phyloP scores from a whole-genome alignment of 2,329 filamentous ascomycete genomes.

The Penicillium sclerotiorum region DNA sequence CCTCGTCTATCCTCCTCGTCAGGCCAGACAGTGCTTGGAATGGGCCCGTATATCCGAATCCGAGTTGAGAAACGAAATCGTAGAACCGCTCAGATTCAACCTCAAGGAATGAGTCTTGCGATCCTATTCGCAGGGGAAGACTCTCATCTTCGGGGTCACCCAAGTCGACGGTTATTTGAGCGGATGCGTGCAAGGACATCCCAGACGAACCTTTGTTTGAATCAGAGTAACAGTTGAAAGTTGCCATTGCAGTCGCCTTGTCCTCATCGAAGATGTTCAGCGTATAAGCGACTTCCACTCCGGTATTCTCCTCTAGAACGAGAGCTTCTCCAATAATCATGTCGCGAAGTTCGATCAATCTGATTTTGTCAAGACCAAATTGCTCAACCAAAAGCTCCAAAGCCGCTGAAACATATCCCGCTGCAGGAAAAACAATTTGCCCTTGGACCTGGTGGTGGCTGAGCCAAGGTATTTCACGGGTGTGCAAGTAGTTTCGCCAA shows the following conservation, averaged over 20 bases:
- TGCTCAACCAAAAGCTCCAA: slow-evolving; percentile 25
- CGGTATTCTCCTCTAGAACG: slow-evolving; percentile 26
- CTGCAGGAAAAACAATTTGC: slow-evolving; percentile 34
- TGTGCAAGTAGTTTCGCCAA: slow-evolving; percentile 36
- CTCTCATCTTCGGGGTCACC: slow-evolving; percentile 10
- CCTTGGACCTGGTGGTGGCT: slow-evolving; percentile 36
- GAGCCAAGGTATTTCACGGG: slow-evolving; percentile 38
- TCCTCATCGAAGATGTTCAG: slow-evolving; percentile 16
- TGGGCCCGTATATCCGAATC: slow-evolving; percentile 29
- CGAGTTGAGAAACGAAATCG: slow-evolving; percentile 23
- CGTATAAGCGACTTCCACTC: slow-evolving; percentile 24
- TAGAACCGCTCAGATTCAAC: slow-evolving; percentile 31
- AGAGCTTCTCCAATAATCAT: slow-evolving; percentile 28
- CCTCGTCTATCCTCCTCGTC: slow-evolving; percentile 23
- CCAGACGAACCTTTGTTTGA: slow-evolving; percentile 17
- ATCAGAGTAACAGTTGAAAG: slow-evolving; percentile 24
- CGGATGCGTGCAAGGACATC: slow-evolving; percentile 21
- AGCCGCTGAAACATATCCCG: slow-evolving; percentile 32
- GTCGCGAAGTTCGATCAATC: slow-evolving; percentile 28
- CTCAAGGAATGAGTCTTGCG: slow-evolving; percentile 10
- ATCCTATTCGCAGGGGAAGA: slow-evolving; percentile 7
- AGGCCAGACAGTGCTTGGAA: slow-evolving; percentile 24
- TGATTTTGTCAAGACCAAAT: slow-evolving; percentile 16
- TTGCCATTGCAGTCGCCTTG: slow-evolving; percentile 5
- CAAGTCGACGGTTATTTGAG: slow-evolving; percentile 11